Conservation (phyloP, 345 rosid species). For the Linum tenue region DNA sequence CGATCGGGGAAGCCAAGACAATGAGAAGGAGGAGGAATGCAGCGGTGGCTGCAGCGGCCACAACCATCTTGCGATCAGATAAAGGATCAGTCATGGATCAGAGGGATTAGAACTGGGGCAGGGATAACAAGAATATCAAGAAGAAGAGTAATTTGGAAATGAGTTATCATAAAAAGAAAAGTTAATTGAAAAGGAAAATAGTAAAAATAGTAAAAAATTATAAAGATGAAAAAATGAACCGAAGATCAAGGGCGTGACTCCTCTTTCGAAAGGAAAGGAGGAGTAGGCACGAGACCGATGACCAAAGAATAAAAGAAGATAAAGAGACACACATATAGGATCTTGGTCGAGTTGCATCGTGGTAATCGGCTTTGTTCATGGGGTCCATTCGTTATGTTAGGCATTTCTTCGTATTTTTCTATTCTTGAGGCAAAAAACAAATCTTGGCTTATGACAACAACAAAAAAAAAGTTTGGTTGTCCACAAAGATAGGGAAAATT, state of each 20-base stretch:
- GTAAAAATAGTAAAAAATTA: too few species aligned
- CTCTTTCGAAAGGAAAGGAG: too few species aligned
- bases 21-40: background rate
- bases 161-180: background rate
- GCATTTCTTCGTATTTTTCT: too few species aligned
- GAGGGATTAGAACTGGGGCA: background rate
- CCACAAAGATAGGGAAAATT: too few species aligned
- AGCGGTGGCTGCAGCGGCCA: background rate
- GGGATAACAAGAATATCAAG: background rate
- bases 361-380: too few species aligned
- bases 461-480: too few species aligned
- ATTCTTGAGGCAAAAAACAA: too few species aligned
- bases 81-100: background rate
- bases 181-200: background rate
- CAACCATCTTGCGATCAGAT: background rate
- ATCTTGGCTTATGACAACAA: too few species aligned
- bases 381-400: too few species aligned
- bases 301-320: background rate
- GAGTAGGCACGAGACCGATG: too few species aligned
- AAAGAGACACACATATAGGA: too few species aligned
- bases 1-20: slow-evolving; percentile 11
- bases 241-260: background rate
- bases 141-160: background rate
- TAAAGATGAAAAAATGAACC: background rate
- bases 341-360: too few species aligned